Evolutionary conservation across 2,329 filamentous ascomycete genomes (phyloP), one percentile per base, ranked within the genome.

Genomic region (Xylogone sp.): DNA sequence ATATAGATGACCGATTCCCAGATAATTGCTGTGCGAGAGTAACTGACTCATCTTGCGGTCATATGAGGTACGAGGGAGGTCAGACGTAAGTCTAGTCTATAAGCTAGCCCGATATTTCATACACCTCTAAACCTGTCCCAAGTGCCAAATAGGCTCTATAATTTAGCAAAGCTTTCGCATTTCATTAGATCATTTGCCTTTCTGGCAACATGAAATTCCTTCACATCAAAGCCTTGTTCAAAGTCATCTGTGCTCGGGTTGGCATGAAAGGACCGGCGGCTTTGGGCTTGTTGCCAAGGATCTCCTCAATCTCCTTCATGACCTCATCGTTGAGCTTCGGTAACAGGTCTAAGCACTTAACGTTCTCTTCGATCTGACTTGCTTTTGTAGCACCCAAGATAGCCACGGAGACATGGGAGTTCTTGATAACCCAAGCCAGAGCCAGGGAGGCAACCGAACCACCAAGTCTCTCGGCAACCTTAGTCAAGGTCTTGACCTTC

Each of bases 401-500:
- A 39, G 78, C 76, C 3, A 71, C 74, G 43, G 71, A 75, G 18
- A 81, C 75, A 47, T 78, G 73, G n/a, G 71, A 69, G 60, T 81
- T 81, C 68, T 76, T 78, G 20, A 80, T 61, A 46, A 72, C 71
- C 78, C 78, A 81, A 1, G 78, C 77, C 2, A 81, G 62, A 12
- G 78, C 76, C 4, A 81, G 67, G 61, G 77, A 72, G 4, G 71
- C 69, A 44, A 80, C 74, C 46, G 72, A 75, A 12, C 78, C 74
- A 5, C 76, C 81, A 34, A 87, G 67, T 55, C 75, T 75, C 52
- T 86, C 78, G 1, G 84, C 82, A 43, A 86, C 71, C 48, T 70
- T 59, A 67, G 70, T 71, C 27, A 77, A 61, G 52, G 69, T 68
- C 51, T 64, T 67, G 22, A 75, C 72, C 58, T 73, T 73, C 48